Evolutionary conservation across 2,329 filamentous ascomycete species (phyloP), one percentile per base, ranked within the genome.

Genomic region (Fusarium sp.): DNA sequence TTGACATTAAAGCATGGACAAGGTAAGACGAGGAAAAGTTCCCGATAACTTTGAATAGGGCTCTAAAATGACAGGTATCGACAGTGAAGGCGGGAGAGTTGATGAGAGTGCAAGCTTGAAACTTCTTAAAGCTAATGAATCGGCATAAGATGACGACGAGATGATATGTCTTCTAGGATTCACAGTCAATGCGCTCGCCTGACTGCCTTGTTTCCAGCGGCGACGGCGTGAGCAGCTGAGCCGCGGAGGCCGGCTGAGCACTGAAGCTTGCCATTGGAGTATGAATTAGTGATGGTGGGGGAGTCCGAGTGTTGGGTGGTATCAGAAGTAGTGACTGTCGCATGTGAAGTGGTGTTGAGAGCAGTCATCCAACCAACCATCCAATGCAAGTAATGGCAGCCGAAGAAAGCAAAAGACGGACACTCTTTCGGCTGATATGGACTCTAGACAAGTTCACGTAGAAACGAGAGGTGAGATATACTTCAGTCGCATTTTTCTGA

Each of bases 271-370:
- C 22, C 67, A 75, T 69, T 65, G 72, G 68, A 58, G 67, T 42
- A 55, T 35, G 51, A 64, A 56, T 22, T 24, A 60, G 36, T 56
- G 63, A 53, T 57, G 68, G 54, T 64, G 71, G 63, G 63, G 65
- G 65, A 51, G 44, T 48, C 60, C 57, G 47, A 51, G 36, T 36
- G 36, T 42, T 63, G 41, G 56, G 62, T 70, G 38, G 61, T 36
- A 73, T 62, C 45, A 67, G 36, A n/a, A 50, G 36, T 28, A 67
- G 28, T 48, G 11, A 41, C 39, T 38, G 58, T 69, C 42, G 66
- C 57, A 59, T 66, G 59, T 63, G 63, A 58, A 65, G 64, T 61
- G 63, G 45, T 73, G 62, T 30, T 74, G 54, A 59, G 47, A 51
- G 41, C 61, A 58, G 36, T 57, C 69, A 73, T 45, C 47, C 50